Conservation (phyloP, 345 rosid genomes). For the Psidium friedrichsthalianum region DNA sequence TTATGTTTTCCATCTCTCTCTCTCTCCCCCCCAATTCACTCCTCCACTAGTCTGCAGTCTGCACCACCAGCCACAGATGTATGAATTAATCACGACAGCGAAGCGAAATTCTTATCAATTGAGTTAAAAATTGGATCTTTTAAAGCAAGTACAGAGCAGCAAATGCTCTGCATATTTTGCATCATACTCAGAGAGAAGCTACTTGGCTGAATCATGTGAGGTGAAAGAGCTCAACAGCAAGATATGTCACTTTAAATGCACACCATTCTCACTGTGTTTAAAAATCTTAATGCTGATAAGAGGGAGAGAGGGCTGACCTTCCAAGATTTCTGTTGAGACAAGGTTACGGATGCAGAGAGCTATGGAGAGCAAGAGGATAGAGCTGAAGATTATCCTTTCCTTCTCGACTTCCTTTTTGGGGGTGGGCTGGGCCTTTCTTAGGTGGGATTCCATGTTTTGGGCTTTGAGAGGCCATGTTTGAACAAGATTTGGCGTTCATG, state of each 20-base stretch:
- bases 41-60: background rate
- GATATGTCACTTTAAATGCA: background rate
- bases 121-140: background rate
- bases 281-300: background rate
- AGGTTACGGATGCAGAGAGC: background rate
- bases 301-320: background rate
- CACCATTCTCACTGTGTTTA: background rate
- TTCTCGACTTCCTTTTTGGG: background rate
- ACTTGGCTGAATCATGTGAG: background rate
- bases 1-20: constrained; percentile 9
- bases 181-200: background rate
- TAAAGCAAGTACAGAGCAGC: background rate
- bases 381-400: background rate
- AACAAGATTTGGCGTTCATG: background rate
- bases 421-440: background rate
- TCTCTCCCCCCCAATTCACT: background rate
- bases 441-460: background rate
- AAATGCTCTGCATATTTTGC: background rate
- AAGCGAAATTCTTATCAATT: background rate
- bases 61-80: background rate
- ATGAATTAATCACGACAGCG: background rate
- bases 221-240: background rate
- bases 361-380: background rate
- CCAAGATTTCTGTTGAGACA: background rate
- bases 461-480: background rate